These are phyloP conservation scores for Dendrobium catenatum DNA, from an alignment of 106 monocot genomes.

Conservation along the genomic window DNA sequence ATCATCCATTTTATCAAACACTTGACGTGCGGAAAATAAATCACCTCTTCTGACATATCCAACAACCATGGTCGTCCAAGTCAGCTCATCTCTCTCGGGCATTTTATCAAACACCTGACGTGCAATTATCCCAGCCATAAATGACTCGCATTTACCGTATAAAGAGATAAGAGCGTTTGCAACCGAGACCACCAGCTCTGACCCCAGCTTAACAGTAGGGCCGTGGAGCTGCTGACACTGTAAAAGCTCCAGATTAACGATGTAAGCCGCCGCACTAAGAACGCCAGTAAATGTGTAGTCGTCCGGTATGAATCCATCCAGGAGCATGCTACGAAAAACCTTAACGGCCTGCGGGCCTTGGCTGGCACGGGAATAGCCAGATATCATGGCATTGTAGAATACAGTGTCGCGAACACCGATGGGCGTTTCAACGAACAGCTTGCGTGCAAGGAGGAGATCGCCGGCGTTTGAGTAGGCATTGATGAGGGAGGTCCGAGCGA, in stretches of 20 bases:
- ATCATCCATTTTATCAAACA: slow-evolving; percentile 62
- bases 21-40: slow-evolving; percentile 31
- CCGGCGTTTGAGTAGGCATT: slow-evolving; percentile 40
- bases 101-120: slow-evolving; percentile 63
- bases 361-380: slow-evolving; percentile 51
- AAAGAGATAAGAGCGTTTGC: slow-evolving; percentile 77
- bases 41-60: slow-evolving; percentile 55
- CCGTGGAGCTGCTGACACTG: slow-evolving; percentile 60
- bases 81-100: slow-evolving; percentile 69
- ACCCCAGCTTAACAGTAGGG: slow-evolving; percentile 54
- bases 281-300: slow-evolving; percentile 69
- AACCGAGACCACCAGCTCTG: slow-evolving; percentile 38
- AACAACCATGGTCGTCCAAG: slow-evolving; percentile 89
- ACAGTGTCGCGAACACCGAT: slow-evolving; percentile 49
- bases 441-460: slow-evolving; percentile 29
- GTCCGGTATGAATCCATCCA: slow-evolving; percentile 39
- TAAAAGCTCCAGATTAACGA: slow-evolving; percentile 7
- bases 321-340: slow-evolving; percentile 46
- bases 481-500: slow-evolving; percentile 62
- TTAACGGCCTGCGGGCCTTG: slow-evolving; percentile 18
- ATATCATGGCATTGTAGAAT: slow-evolving; percentile 85
- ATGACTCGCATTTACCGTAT: slow-evolving; percentile 37
- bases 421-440: slow-evolving; percentile 57
- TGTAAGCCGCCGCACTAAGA: slow-evolving; percentile 42
- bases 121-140: slow-evolving; percentile 16